Evolutionary conservation across 768 basidiomycete species (phyloP), one percentile per base, ranked within the genome.

Genomic region (Fomitopsis pulvina): DNA sequence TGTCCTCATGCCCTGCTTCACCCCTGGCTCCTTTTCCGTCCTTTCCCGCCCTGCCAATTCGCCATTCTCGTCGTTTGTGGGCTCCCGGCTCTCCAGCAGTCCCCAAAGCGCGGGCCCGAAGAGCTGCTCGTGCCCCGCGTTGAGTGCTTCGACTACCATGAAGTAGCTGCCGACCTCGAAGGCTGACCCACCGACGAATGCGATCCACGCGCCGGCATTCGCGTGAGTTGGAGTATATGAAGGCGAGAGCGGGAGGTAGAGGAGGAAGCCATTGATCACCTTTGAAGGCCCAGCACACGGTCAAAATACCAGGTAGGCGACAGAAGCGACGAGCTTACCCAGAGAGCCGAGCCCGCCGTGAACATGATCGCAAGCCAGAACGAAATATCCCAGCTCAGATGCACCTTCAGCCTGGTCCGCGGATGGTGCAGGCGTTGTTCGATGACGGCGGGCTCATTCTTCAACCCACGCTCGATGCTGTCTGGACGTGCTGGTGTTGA

Each of bases 141-240:
- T 78, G 69, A 74, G 74, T 1, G 77, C 79, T 56, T 82, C 80
- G 57, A 75, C 69, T 21, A 81, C 68, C 42, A 75, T 75, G 21
- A 77, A 65, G 25, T 79, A 68, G 1, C 76, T 70, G 11, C 80
- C 80, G 45, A 79, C 48, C 51, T 77, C 76, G 67, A 84, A 84
- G n/a, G 80, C 66, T 2, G 78, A 76, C 1, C 79, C 81, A 1
- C 82, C 82, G 1, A 77, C 52, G 60, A 77, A 83, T 0, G 77
- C 79, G 62, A 75, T 76, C 9, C 76, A 73, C 2, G 67, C 70
- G 5, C 72, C 64, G 1, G 60, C 63, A 2, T 62, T 60, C 44
- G 63, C 59, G 42, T 61, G 37, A 26, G 38, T 20, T 1, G 50
- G 40, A 1, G 47, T 28, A 1, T 46, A 44, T 4, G 53, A 52